Evolutionary conservation across 495 filamentous ascomycete species (phyloP), one percentile per base, ranked within the genome.

Genomic region (Penicillium longicatenatum): DNA sequence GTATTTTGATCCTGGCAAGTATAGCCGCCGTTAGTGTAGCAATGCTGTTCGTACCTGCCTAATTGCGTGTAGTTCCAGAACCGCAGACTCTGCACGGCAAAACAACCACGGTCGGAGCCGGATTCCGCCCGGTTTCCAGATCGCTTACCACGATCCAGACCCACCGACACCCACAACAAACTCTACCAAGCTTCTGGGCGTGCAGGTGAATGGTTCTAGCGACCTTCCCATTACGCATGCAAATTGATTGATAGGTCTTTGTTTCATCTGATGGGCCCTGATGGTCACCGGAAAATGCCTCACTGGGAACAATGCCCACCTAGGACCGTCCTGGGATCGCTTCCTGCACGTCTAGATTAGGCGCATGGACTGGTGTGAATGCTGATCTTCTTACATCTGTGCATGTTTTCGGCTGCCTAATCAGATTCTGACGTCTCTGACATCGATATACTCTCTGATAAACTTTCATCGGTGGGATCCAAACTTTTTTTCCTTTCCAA

Each of bases 281-380:
- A 51, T 51, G n/a, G 22, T 19, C 48, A 11, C 17, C 16, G 31
- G 11, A 24, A 51, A 51, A 51, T 50, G 33, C 48, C 48, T 51
- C 30, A 37, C 48, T 51, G 48, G 48, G 48, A 51, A 21, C 14
- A 5, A 24, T 22, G 22, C n/a, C 48, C 19, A 51, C 26, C 5
- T 17, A 30, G 11, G 14, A 39, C 11, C 14, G 5, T 4, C 6
- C 17, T n/a, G 14, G 14, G 37, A 17, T 17, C 37, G 37, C 14
- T 39, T 39, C 37, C 14, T 39, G 37, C 37, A 39, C 6, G 16
- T 39, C 37, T 39, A n/a, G 37, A 6, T 16, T 12, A n/a, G 37
- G 6, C 14, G 37, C 37, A 39, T 39, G 37, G 37, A 39, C 37
- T 16, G 14, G 12, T 39, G 37, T 39, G 0, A 2, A 39, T 39